phyloP scores from a whole-genome alignment of 2,329 filamentous ascomycete genomes.

The Penicillium sp. region DNA sequence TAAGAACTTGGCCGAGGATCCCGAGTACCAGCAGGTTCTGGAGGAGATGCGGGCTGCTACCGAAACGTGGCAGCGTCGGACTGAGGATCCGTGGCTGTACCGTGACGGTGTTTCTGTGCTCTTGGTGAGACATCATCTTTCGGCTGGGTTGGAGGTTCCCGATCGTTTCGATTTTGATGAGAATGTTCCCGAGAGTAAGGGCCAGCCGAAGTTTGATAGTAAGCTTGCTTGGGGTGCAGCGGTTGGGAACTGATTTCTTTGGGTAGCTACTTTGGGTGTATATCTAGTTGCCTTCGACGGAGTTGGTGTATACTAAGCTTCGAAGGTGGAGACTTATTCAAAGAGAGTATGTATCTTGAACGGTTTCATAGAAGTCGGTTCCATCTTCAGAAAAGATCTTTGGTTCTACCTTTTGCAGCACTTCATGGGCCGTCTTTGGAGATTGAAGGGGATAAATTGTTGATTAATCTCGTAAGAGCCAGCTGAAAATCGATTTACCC shows the following conservation, averaged over 20 bases:
- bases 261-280: no score
- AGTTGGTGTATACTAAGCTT: no score
- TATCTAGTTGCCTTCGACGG: no score
- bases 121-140: slow-evolving; percentile 14
- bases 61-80: slow-evolving; percentile 36
- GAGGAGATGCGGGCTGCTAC: slow-evolving; percentile 32
- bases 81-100: slow-evolving; percentile 36
- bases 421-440: no score
- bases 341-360: no score
- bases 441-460: no score
- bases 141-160: slow-evolving; percentile 16
- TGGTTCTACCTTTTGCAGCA: no score
- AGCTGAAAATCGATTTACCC: no score
- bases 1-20: slow-evolving; percentile 42
- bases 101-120: slow-evolving; percentile 23
- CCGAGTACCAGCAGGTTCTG: slow-evolving; percentile 32
- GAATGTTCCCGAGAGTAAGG: background rate
- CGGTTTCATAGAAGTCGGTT: no score
- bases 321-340: no score
- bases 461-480: no score
- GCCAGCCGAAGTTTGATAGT: background rate
- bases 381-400: no score
- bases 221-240: slow-evolving; percentile 2
- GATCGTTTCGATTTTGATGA: slow-evolving; percentile 24
- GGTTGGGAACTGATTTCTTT: background rate